Conservation (phyloP, 441 rosid species). For the Geranium incanum region DNA sequence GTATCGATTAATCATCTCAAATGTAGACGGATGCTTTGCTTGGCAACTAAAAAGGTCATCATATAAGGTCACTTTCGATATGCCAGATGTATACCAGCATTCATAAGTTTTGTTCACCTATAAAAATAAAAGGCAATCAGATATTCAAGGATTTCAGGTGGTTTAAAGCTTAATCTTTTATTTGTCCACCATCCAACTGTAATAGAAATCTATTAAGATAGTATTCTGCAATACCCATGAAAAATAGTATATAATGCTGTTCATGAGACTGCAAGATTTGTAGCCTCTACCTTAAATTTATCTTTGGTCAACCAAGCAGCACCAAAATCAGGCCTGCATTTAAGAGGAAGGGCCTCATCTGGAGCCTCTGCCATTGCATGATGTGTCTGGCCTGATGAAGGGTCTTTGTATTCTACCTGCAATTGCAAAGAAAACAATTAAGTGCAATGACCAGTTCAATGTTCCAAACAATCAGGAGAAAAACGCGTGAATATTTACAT, state of each 20-base stretch:
- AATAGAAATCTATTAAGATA: not conserved
- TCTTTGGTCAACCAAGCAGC: constrained; percentile 64
- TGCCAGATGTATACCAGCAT: constrained; percentile 71
- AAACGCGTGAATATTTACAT: not conserved
- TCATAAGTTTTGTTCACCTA: constrained; percentile 83
- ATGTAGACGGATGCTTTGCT: constrained; percentile 46
- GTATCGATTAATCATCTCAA: constrained; percentile 48
- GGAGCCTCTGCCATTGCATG: constrained; percentile 81
- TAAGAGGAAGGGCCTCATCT: constrained; percentile 71
- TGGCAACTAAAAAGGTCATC: constrained; percentile 59
- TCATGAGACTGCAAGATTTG: not conserved
- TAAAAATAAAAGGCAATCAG: not conserved
- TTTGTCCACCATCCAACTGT: not conserved
- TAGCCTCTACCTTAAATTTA: constrained; percentile 55
- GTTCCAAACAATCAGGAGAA: not conserved
- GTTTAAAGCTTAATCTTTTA: not conserved
- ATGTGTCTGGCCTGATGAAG: constrained; percentile 48
- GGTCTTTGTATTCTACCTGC: constrained; percentile 76
- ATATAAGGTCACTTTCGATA: constrained; percentile 63
- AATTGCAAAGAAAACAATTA: constrained; percentile 13
- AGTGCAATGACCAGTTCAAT: not conserved
- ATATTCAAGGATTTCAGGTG: not conserved
- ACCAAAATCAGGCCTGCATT: constrained; percentile 78
- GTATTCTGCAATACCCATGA: not conserved
- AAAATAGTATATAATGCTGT: constrained; percentile 9